phyloP scores from a whole-genome alignment of 495 filamentous ascomycete genomes.

The Thozetella sp. region DNA sequence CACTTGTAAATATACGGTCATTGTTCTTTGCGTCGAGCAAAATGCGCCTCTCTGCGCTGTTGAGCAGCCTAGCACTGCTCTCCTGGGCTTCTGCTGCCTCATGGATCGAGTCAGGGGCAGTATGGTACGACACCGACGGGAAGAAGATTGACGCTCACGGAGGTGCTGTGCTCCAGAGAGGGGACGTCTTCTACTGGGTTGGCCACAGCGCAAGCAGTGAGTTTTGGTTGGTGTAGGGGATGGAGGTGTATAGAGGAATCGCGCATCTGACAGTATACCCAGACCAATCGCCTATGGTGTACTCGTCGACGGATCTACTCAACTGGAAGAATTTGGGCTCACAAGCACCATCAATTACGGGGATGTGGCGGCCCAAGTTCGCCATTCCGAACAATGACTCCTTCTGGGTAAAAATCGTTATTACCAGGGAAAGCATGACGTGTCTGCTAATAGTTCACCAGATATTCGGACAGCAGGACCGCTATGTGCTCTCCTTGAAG shows the following conservation, averaged over 20 bases:
- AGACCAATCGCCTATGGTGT: conserved; percentile 43
- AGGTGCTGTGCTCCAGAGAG: conserved; percentile 34
- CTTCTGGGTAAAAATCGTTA: conserved; percentile 25
- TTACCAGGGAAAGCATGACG: not conserved
- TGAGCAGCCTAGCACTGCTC: no score
- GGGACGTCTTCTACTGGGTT: conserved; percentile 39
- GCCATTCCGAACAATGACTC: conserved; percentile 46
- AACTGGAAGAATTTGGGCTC: conserved; percentile 44
- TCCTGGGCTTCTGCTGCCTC: conserved; percentile 16
- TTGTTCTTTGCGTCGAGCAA: no score
- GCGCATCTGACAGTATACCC: no score
- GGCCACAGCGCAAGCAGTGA: conserved; percentile 40
- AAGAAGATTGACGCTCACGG: conserved; percentile 45
- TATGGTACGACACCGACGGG: conserved; percentile 35
- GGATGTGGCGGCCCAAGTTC: conserved; percentile 45
- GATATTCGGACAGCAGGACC: conserved; percentile 49
- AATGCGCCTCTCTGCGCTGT: no score
- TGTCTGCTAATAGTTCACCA: conserved; percentile 4
- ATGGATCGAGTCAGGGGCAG: conserved; percentile 32
- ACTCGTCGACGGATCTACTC: conserved; percentile 44
- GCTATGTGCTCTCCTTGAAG: conserved; percentile 40
- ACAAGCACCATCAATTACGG: conserved; percentile 25
- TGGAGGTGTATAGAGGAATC: no score
- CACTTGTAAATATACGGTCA: no score
- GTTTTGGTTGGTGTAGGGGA: conserved; percentile 14